A percentile compares a stretch with the other conserved stretches of the same genome.
Conservation (phyloP, 192 early-diverging fungal species). For the Mycoemilia scoparia region DNA sequence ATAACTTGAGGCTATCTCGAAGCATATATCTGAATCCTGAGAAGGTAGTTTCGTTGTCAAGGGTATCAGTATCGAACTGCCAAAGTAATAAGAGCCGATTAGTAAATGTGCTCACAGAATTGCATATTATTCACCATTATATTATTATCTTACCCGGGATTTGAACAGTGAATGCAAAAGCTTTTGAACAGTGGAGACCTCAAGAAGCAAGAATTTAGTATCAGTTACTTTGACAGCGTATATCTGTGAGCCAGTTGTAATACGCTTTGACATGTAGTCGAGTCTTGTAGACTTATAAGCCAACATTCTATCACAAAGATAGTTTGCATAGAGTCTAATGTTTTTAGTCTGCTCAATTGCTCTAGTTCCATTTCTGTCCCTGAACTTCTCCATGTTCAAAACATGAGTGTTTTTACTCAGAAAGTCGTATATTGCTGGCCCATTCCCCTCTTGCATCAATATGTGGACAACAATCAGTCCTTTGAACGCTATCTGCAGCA, state of each 20-base stretch:
- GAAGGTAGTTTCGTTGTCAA: constrained; percentile 32
- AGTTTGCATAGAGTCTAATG: constrained; percentile 27
- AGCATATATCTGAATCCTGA: constrained; percentile 28
- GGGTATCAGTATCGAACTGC: constrained; percentile 23
- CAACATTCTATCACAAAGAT: constrained; percentile 28
- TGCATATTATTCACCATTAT: too few species aligned
- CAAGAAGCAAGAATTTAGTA: constrained; percentile 25
- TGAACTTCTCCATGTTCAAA: constrained; percentile 28
- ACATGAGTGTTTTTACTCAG: constrained; percentile 16
- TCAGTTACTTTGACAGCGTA: constrained; percentile 17
- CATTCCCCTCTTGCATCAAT: constrained; percentile 27
- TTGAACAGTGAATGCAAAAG: constrained; percentile 31
- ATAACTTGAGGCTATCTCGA: constrained; percentile 32
- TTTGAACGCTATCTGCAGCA: constrained; percentile 27
- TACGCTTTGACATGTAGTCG: constrained; percentile 25
- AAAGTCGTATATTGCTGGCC: constrained; percentile 19
- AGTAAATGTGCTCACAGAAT: too few species aligned
- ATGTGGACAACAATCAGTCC: constrained; percentile 31
- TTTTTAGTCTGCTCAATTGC: constrained; percentile 35
- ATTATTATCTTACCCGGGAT: too few species aligned
- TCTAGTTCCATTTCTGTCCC: constrained; percentile 29
- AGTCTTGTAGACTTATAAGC: constrained; percentile 25
- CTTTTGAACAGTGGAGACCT: constrained; percentile 26
- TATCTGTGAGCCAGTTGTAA: constrained; percentile 20
- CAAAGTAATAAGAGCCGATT: too few species aligned